Evolutionary conservation across 352 stramenopile species (phyloP).

Genomic region (Thalassiosira oceanica): DNA sequence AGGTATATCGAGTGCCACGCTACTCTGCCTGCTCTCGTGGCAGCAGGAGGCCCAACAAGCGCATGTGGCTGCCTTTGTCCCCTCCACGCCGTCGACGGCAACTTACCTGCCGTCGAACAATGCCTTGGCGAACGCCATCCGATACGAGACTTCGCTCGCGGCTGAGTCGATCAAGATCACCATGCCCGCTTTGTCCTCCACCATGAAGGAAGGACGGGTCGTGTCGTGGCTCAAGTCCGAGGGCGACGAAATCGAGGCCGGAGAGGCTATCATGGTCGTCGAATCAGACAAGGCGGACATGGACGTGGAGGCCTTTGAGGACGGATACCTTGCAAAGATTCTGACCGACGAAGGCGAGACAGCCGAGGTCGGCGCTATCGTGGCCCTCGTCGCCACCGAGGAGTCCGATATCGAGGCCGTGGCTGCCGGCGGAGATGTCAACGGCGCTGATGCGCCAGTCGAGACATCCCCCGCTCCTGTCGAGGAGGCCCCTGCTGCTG

Average conservation of each 20-base stretch:
- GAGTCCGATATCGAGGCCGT: constrained; percentile 63
- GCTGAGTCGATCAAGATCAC: constrained; percentile 72
- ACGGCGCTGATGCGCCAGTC: constrained; percentile 18
- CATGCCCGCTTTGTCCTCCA: constrained; percentile 81
- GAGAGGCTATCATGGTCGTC: constrained; percentile 84
- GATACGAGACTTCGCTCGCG: constrained; percentile 25
- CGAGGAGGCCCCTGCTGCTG: constrained; percentile 20
- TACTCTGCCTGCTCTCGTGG: too few relatives aligned
- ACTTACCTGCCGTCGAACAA: constrained; percentile 49
- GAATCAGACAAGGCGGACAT: constrained; percentile 87
- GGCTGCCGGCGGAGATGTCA: constrained; percentile 18
- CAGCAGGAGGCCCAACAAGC: too few relatives aligned
- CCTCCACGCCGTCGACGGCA: too few relatives aligned
- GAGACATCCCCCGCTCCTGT: constrained; percentile 23
- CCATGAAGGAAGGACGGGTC: constrained; percentile 80
- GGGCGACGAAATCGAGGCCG: constrained; percentile 74
- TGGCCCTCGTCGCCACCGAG: constrained; percentile 60
- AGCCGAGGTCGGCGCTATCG: constrained; percentile 69
- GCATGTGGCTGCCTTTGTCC: too few relatives aligned
- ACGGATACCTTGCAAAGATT: constrained; percentile 84
- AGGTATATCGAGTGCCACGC: too few relatives aligned
- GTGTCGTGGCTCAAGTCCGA: constrained; percentile 81
- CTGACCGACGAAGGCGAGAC: constrained; percentile 72
- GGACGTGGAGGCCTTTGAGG: constrained; percentile 86
- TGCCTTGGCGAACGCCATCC: constrained; percentile 12